Conservation (phyloP, 768 basidiomycete species). For the Tricholoma terreum region DNA sequence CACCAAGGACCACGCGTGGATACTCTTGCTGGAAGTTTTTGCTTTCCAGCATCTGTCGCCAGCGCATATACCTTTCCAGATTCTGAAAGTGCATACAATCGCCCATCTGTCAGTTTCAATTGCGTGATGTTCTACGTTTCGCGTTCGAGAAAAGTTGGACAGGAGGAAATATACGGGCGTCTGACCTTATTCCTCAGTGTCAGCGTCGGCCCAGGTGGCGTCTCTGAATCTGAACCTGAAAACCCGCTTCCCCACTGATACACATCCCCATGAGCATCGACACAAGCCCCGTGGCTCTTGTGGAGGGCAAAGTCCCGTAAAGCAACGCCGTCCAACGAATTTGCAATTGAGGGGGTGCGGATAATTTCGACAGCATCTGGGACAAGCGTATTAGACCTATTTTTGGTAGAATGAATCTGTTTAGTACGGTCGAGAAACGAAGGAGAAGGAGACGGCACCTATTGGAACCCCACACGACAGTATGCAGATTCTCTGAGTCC, state of each 20-base stretch:
- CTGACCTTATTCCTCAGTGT: constrained; percentile 67
- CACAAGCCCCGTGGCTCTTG: constrained; percentile 64
- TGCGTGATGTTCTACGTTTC: constrained; percentile 59
- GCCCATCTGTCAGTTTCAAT: constrained; percentile 55
- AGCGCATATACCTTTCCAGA: constrained; percentile 75
- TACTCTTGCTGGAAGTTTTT: constrained; percentile 37
- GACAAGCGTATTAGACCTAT: constrained; percentile 46
- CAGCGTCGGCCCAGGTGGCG: constrained; percentile 37
- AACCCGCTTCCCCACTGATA: constrained; percentile 82
- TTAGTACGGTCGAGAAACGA: background rate
- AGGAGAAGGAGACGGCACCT: constrained; percentile 37
- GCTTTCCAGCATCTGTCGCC: constrained; percentile 47
- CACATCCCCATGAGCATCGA: constrained; percentile 77
- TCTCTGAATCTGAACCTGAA: constrained; percentile 33
- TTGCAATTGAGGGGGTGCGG: constrained; percentile 46
- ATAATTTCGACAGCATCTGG: constrained; percentile 40
- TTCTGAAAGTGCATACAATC: constrained; percentile 75
- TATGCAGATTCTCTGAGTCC: constrained; percentile 35
- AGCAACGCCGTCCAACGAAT: constrained; percentile 65
- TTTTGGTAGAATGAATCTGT: background rate
- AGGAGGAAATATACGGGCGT: background rate
- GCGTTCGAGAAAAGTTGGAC: background rate
- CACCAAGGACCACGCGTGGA: constrained; percentile 54
- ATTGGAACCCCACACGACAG: constrained; percentile 76
- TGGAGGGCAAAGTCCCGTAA: constrained; percentile 73